Conservation (phyloP, 257 asterid species). For the Lycium ferocissimum region DNA sequence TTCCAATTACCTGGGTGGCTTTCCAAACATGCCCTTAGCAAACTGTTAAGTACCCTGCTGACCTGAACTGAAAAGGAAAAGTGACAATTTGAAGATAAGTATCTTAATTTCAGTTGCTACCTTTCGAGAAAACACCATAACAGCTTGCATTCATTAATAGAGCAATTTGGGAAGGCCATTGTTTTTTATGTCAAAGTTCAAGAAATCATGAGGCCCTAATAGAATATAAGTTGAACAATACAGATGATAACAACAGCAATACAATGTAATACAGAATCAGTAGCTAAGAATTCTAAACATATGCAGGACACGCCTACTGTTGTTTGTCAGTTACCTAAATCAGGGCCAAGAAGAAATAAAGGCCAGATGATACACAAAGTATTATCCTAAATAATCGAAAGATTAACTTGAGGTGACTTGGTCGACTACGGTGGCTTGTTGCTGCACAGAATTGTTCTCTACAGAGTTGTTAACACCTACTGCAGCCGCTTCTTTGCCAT, state of each 20-base stretch:
- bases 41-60: background rate
- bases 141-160: background rate
- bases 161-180: background rate
- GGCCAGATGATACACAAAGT: background rate
- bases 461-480: background rate
- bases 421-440: background rate
- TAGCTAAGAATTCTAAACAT: background rate
- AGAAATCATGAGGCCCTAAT: background rate
- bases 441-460: background rate
- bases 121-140: background rate
- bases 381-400: background rate
- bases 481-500: background rate
- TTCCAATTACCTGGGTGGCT: too few relatives aligned
- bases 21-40: background rate
- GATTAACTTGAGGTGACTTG: conserved; percentile 18
- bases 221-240: background rate
- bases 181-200: too few relatives aligned
- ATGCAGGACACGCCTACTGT: background rate
- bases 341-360: conserved; percentile 12
- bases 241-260: background rate
- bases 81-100: background rate
- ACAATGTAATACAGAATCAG: background rate
- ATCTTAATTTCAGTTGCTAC: background rate
- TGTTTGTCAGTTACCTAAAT: conserved; percentile 14
- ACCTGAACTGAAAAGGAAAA: background rate